These are phyloP conservation scores for Eucalyptus curtisii DNA, from an alignment of 345 rosid genomes.

Conservation along the genomic window DNA sequence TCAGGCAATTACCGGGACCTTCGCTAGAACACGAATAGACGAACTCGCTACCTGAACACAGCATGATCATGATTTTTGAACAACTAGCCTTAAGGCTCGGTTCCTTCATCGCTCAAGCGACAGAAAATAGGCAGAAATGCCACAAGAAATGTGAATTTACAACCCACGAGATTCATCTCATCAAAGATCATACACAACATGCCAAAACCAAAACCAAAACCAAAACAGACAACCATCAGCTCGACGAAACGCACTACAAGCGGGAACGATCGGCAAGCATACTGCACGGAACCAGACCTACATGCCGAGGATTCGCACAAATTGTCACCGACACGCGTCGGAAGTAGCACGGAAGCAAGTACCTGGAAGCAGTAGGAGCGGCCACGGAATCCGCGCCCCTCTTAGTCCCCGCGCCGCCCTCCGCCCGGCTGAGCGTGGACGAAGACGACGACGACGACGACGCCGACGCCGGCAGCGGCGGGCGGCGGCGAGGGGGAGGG, in stretches of 20 bases:
- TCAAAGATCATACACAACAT: neutral
- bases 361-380: slow-evolving; percentile 40
- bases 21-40: neutral
- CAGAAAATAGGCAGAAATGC: neutral
- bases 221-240: neutral
- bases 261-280: neutral
- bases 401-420: slow-evolving; percentile 44
- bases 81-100: neutral
- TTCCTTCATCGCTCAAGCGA: neutral
- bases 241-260: neutral
- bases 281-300: neutral
- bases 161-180: neutral
- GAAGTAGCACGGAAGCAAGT: neutral
- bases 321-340: neutral
- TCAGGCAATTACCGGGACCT: neutral
- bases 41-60: neutral
- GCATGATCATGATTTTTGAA: neutral
- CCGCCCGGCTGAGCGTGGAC: slow-evolving; percentile 29
- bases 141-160: neutral
- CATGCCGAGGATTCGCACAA: neutral
- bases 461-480: neutral
- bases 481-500: neutral
- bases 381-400: slow-evolving; percentile 61
- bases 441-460: slow-evolving; percentile 42
- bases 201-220: neutral